phyloP scores from a whole-genome alignment of 108 stramenopile species.

The Skeletonema tropicum region DNA sequence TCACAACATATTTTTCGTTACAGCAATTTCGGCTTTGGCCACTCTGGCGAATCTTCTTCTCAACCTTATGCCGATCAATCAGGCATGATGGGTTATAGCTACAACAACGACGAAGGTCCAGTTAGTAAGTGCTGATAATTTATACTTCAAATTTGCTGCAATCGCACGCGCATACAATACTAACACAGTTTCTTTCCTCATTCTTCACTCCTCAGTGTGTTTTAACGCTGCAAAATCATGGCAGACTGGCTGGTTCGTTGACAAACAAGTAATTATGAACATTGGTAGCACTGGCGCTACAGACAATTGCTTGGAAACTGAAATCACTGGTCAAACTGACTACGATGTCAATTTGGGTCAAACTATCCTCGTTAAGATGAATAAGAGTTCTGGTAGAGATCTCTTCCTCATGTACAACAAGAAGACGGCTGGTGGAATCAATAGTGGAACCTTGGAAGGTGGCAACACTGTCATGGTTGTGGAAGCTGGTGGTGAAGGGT shows the following conservation, averaged over 20 bases:
- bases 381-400: neutral
- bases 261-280: neutral
- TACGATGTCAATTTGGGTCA: neutral
- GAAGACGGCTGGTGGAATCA: slow-evolving; percentile 13
- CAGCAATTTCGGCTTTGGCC: slow-evolving; percentile 38
- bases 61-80: slow-evolving; percentile 5
- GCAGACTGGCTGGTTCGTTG: neutral
- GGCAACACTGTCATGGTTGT: slow-evolving; percentile 29
- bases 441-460: slow-evolving; percentile 32
- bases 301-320: neutral
- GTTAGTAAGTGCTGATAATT: neutral
- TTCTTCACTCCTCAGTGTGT: slow-evolving; percentile 2
- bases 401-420: slow-evolving; percentile 33
- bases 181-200: neutral
- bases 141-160: neutral
- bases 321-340: neutral
- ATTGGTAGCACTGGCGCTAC: neutral
- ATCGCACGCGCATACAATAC: neutral
- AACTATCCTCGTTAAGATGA: slow-evolving; percentile 12
- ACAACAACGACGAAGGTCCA: slow-evolving; percentile 1
- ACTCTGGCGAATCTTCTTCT: too few relatives aligned
- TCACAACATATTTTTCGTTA: too few relatives aligned
- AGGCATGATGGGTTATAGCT: slow-evolving; percentile 13
- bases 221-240: slow-evolving; percentile 14
- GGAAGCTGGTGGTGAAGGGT: neutral